These are phyloP conservation scores for Apiospora rasikravindrae DNA, from an alignment of 2,329 filamentous ascomycete genomes.

Conservation along the genomic window DNA sequence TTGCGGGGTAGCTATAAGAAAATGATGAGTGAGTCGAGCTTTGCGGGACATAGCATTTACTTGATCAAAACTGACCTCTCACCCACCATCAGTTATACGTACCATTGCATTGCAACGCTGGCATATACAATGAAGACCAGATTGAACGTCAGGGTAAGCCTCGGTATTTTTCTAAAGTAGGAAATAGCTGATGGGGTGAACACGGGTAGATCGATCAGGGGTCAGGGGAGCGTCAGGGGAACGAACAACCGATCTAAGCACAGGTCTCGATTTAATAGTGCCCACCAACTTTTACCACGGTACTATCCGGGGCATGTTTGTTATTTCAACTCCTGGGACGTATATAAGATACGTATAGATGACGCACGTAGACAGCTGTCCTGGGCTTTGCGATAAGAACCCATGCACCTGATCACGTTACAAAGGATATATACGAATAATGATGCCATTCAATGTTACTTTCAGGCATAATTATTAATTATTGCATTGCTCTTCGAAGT, in stretches of 20 bases:
- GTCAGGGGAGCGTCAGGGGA: background rate
- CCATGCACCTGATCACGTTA: too few relatives aligned
- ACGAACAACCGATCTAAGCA: background rate
- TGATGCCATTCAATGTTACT: background rate
- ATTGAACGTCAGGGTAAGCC: background rate
- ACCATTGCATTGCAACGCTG: background rate
- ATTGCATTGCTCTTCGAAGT: background rate
- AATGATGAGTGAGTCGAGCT: background rate
- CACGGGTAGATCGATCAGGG: background rate
- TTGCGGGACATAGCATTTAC: background rate
- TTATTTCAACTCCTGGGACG: background rate
- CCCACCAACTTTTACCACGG: too few relatives aligned
- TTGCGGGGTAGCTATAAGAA: background rate
- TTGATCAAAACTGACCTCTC: background rate
- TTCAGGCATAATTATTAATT: background rate
- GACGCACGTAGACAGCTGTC: too few relatives aligned
- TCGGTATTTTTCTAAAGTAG: background rate
- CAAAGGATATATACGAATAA: background rate
- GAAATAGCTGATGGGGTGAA: background rate
- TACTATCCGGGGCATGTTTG: background rate
- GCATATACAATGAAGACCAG: background rate
- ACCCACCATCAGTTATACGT: background rate
- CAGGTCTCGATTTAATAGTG: too few relatives aligned
- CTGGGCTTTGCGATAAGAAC: too few relatives aligned
- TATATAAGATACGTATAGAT: background rate